Base-by-base conservation (phyloP, 1,139 yeast genomes). In the Candida dubliniensis region DNA sequence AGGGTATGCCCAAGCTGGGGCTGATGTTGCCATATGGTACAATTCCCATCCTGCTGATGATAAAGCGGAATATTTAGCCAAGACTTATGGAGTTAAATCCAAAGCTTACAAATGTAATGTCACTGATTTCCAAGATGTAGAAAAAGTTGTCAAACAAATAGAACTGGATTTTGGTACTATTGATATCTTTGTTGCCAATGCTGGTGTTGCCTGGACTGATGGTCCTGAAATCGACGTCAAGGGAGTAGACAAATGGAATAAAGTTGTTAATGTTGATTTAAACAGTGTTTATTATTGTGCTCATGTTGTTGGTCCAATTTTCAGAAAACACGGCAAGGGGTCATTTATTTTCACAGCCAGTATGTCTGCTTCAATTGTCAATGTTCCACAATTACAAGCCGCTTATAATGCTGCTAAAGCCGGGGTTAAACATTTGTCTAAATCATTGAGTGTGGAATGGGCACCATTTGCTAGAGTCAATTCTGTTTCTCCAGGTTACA, bases 311-410 rank as follows among this genome's bases (percentile, higher is more conserved):
- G 84, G 79, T 3, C 70, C 68, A 47, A 70, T 74, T 71, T 58
- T 74, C 43, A 60, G 57, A 25, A 54, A 63, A 43, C 74, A 72
- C 55, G 76, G 76, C 34, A 53, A 53, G 30, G 67, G 67, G 1
- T 48, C 56, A 18, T 58, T 63, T 36, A 53, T 63, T 7, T 57
- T 60, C 36, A 63, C 67, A 8, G 63, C 63, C 3, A 60, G 65
- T 31, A 66, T 43, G 59, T 64, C 71, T 32, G 86, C 80, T 36
- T 77, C 78, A 57, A 79, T 81, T 56, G 86, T 79, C 54, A 81
- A 81, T 63, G 79, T 79, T 58, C 87, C 87, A 39, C 82, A 81
- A 61, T 79, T 79, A 42, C 86, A 81, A 63, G 69, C 80, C 2
- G 74, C 82, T 2, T 79, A 79, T 55, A 73, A 79, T 23, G 76